Percentiles rank a stretch among this genome's conserved stretches.
Conservation (phyloP, 371 early-diverging fungal species). For the Umbelopsis sp. region DNA sequence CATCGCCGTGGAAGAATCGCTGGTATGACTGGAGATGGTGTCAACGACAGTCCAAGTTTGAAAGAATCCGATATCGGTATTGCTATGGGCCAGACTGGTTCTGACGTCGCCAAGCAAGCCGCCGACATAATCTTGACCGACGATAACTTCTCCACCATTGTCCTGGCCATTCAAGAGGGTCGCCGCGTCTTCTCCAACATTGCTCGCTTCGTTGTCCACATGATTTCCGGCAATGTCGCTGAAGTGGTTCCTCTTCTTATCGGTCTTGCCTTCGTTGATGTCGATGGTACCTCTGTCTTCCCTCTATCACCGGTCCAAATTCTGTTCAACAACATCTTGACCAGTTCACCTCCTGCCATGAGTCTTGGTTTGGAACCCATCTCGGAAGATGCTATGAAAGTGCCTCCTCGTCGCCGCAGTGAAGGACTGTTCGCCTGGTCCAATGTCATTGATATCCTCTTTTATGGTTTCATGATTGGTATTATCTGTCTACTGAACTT, state of each 20-base stretch:
- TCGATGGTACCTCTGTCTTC: constrained; percentile 62
- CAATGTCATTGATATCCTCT: constrained; percentile 69
- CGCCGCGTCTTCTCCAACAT: constrained; percentile 92
- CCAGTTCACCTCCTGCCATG: constrained; percentile 84
- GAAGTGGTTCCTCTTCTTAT: constrained; percentile 72
- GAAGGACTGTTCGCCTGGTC: constrained; percentile 72
- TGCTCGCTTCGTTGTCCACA: constrained; percentile 87
- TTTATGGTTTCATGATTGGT: constrained; percentile 76
- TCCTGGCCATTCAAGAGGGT: constrained; percentile 82
- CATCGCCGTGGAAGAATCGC: constrained; percentile 77
- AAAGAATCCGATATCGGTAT: constrained; percentile 92
- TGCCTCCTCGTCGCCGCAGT: constrained; percentile 73
- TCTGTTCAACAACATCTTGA: constrained; percentile 87
- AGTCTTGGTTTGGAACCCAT: constrained; percentile 85
- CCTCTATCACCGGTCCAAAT: constrained; percentile 84
- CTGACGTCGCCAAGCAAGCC: constrained; percentile 92
- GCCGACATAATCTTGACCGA: constrained; percentile 90
- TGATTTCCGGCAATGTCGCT: constrained; percentile 86
- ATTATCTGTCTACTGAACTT: constrained; percentile 71
- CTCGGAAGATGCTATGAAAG: constrained; percentile 78
- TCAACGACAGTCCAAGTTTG: constrained; percentile 91
- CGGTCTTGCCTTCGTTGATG: constrained; percentile 72
- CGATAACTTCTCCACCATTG: constrained; percentile 88
- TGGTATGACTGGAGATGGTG: constrained; percentile 91
- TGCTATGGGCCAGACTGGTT: constrained; percentile 91